phyloP scores from a whole-genome alignment of 2,329 filamentous ascomycete species.

The Botrytis sinoallii region DNA sequence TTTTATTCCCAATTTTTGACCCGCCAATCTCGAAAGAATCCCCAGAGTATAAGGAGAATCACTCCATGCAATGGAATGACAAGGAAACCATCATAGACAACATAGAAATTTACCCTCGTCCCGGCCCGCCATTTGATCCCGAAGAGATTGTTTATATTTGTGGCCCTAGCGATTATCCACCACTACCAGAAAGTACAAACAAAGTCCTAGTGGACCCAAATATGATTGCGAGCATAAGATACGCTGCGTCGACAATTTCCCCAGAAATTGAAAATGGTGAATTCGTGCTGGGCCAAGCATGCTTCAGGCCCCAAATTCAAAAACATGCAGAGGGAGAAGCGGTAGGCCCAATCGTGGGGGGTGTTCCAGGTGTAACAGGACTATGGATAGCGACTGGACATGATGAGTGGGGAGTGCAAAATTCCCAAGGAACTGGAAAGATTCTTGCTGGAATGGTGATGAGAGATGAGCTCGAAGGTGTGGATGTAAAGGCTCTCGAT shows the following conservation, averaged over 20 bases:
- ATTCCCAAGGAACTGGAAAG: slow-evolving; percentile 1
- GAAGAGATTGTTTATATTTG: slow-evolving; percentile 3
- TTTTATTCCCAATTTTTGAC: slow-evolving; percentile 2
- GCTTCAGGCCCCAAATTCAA: slow-evolving; percentile 6
- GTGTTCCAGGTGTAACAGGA: background rate
- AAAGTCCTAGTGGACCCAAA: background rate
- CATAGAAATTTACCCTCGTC: slow-evolving; percentile 5
- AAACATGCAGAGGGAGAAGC: slow-evolving; percentile 10
- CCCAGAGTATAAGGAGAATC: background rate
- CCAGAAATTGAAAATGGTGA: background rate
- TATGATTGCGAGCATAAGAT: background rate
- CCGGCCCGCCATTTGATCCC: background rate
- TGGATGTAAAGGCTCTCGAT: slow-evolving; percentile 6
- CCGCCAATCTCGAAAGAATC: background rate
- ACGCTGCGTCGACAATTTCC: background rate
- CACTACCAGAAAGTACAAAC: background rate
- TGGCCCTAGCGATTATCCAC: background rate
- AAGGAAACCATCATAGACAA: background rate
- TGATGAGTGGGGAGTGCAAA: slow-evolving; percentile 4
- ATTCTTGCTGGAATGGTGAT: slow-evolving; percentile 9
- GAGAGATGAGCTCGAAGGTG: background rate
- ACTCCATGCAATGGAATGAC: background rate
- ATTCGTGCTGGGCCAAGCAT: slow-evolving; percentile 8
- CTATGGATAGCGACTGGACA: slow-evolving; percentile 3
- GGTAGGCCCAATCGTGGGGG: slow-evolving; percentile 3